phyloP scores from a whole-genome alignment of 371 early-diverging fungal genomes.

The Phascolomyces articulosus region DNA sequence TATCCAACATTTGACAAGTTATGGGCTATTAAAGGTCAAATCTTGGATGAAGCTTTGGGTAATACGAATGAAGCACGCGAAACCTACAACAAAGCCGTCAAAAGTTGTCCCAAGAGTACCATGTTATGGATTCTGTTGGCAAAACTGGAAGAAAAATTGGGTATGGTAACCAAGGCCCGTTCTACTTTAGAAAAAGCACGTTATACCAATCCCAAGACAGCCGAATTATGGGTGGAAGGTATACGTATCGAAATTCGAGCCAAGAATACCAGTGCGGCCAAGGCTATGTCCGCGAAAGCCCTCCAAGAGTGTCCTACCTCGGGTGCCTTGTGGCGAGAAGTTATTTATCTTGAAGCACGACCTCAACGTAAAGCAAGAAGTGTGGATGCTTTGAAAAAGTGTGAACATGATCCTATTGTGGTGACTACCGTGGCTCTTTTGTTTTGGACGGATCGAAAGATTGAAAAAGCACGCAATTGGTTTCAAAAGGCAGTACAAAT shows the following conservation, averaged over 20 bases:
- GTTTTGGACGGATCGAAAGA: constrained; percentile 92
- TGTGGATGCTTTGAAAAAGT: constrained; percentile 91
- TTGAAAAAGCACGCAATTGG: constrained; percentile 94
- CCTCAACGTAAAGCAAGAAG: constrained; percentile 88
- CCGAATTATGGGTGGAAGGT: constrained; percentile 89
- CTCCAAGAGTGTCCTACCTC: constrained; percentile 92
- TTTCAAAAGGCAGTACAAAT: constrained; percentile 83
- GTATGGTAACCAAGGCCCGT: constrained; percentile 79
- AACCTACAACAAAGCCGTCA: constrained; percentile 77
- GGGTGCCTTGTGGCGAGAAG: constrained; percentile 88
- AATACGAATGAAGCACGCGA: constrained; percentile 75
- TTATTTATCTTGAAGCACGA: constrained; percentile 86
- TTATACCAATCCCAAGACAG: constrained; percentile 78
- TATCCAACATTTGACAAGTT: constrained; percentile 87
- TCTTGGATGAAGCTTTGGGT: constrained; percentile 55
- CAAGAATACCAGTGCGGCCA: constrained; percentile 74
- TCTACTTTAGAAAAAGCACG: constrained; percentile 89
- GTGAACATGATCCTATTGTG: constrained; percentile 86
- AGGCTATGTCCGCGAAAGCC: constrained; percentile 84
- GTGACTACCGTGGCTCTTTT: constrained; percentile 85
- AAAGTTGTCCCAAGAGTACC: constrained; percentile 76
- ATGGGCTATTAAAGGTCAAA: constrained; percentile 93
- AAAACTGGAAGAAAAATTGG: constrained; percentile 77
- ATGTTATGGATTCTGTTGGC: constrained; percentile 85
- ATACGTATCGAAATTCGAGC: constrained; percentile 81